A percentile compares a stretch with the other conserved stretches of the same genome.
These are phyloP conservation scores for Eucalyptus coolabah DNA, from an alignment of 345 rosid genomes.

Conservation along the genomic window DNA sequence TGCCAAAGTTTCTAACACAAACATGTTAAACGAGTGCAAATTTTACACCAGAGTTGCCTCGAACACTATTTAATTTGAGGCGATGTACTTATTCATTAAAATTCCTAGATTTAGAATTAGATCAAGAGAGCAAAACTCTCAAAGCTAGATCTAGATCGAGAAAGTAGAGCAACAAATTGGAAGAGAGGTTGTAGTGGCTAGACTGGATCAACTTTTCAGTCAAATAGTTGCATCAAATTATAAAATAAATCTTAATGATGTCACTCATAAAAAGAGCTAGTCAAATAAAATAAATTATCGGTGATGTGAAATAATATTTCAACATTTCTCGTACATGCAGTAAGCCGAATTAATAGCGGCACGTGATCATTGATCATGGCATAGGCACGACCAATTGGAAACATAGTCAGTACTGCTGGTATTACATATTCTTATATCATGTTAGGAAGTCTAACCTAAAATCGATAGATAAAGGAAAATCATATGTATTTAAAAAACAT, in stretches of 20 bases:
- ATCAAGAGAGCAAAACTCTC: background rate
- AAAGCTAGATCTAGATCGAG: background rate
- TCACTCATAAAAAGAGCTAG: background rate
- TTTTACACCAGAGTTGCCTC: fast-evolving
- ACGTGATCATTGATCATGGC: background rate
- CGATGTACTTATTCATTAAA: background rate
- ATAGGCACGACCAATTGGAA: background rate
- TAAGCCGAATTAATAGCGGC: background rate
- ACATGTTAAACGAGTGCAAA: background rate
- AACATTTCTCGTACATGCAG: background rate
- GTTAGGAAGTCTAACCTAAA: background rate
- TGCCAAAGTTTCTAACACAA: background rate
- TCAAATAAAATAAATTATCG: background rate
- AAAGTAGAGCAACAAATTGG: background rate
- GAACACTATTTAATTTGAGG: background rate
- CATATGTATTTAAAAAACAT: background rate
- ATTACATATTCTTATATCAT: background rate
- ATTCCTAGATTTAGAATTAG: background rate
- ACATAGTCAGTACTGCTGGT: fast-evolving
- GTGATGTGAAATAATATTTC: background rate
- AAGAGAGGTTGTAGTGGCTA: background rate
- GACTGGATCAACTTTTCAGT: background rate
- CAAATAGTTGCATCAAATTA: background rate
- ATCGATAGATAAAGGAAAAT: fast-evolving
- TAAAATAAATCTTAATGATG: background rate